Percentiles rank a stretch among this genome's conserved stretches.
phyloP scores from a whole-genome alignment of 306 rosid genomes.

The Fragaria vesca region DNA sequence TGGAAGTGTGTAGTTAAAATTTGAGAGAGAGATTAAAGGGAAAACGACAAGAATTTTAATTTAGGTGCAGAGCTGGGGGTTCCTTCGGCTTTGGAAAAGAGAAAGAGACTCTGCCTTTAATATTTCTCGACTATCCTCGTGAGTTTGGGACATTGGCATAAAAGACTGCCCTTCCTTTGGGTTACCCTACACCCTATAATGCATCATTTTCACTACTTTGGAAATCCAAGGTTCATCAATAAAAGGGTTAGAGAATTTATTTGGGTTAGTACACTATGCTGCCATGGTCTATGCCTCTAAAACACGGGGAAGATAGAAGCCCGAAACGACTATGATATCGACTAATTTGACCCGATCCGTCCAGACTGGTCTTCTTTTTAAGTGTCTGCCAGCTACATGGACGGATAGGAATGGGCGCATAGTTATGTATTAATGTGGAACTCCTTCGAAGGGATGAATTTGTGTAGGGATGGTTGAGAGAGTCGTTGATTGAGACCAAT shows the following conservation, averaged over 20 bases:
- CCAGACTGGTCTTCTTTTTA: neutral
- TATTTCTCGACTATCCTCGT: constrained; percentile 14
- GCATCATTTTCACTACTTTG: neutral
- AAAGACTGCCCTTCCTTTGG: constrained; percentile 10
- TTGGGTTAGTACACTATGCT: neutral
- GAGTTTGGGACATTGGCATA: constrained; percentile 16
- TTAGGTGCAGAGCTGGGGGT: neutral
- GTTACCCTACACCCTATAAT: neutral
- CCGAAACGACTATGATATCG: too few species aligned
- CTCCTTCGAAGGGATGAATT: too few species aligned
- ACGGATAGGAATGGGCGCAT: too few species aligned
- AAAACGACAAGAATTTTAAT: constrained; percentile 17
- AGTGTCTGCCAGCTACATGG: neutral
- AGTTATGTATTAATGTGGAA: neutral
- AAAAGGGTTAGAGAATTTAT: neutral
- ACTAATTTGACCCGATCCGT: neutral
- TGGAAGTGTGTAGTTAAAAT: neutral
- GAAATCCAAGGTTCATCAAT: neutral
- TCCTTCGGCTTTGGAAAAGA: neutral
- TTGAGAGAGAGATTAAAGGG: neutral
- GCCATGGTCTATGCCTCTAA: neutral
- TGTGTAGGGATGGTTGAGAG: neutral
- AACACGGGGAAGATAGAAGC: neutral
- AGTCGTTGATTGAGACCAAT: neutral
- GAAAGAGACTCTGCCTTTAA: neutral